Percentiles rank a stretch among this genome's conserved stretches.
Evolutionary conservation across 2,329 filamentous ascomycete species (phyloP).

Genomic region (Fonsecaea multimorphosa): DNA sequence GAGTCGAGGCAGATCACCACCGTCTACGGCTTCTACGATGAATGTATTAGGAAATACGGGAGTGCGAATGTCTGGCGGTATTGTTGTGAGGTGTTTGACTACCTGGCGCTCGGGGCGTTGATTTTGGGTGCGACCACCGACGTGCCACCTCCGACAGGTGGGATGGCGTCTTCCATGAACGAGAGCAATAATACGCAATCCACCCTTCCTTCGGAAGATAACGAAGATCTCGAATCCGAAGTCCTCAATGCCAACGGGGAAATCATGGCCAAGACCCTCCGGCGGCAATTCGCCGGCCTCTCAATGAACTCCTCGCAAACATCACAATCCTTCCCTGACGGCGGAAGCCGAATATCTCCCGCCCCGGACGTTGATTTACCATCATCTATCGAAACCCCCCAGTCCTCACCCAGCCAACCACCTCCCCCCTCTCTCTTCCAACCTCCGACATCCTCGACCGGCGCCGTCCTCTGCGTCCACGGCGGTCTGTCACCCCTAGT

Average conservation of each 20-base stretch:
- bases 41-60: conserved; percentile 94
- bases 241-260: conserved; percentile 84
- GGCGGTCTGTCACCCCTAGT: conserved; percentile 90
- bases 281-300: conserved; percentile 40
- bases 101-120: conserved; percentile 86
- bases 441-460: conserved; percentile 60
- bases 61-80: conserved; percentile 97
- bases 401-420: conserved; percentile 71
- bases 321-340: conserved; percentile 17
- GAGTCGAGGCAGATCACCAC: conserved; percentile 97
- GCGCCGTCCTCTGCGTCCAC: conserved; percentile 93
- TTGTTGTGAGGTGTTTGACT: conserved; percentile 98
- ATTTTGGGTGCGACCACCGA: conserved; percentile 80
- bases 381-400: conserved; percentile 66
- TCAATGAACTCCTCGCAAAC: conserved; percentile 26
- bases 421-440: conserved; percentile 56
- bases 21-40: conserved; percentile 97
- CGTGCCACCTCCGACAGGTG: conserved; percentile 55
- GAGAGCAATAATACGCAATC: conserved; percentile 54
- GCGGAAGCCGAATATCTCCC: conserved; percentile 39
- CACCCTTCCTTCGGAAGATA: conserved; percentile 60
- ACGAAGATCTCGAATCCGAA: conserved; percentile 87
- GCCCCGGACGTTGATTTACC: conserved; percentile 40
- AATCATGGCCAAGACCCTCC: conserved; percentile 66
- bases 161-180: conserved; percentile 41